Percentiles rank a stretch among this genome's conserved stretches.
Conservation (phyloP, 805 yeast species). For the Helenozyma rhizophorensis region DNA sequence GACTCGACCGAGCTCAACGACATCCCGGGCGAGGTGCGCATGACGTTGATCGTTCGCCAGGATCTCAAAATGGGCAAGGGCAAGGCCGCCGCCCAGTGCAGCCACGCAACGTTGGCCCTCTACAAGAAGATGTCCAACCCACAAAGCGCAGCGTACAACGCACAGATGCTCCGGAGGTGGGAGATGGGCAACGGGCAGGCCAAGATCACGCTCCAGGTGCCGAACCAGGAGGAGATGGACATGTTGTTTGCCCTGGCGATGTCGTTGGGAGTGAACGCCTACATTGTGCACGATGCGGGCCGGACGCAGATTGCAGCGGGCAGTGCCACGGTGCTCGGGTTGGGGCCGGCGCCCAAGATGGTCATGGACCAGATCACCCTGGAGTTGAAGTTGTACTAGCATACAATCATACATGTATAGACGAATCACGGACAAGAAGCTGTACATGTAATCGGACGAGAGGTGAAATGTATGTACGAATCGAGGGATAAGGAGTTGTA, state of each 20-base stretch:
- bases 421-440: no score
- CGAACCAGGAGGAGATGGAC: constrained; percentile 67
- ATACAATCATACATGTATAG: no score
- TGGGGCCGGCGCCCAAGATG: constrained; percentile 92
- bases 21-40: constrained; percentile 73
- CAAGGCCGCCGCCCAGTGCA: constrained; percentile 95
- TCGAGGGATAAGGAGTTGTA: no score
- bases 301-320: constrained; percentile 96
- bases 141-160: constrained; percentile 51
- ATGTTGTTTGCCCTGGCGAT: constrained; percentile 76
- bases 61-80: constrained; percentile 94
- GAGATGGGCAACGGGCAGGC: constrained; percentile 79
- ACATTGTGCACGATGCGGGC: constrained; percentile 92
- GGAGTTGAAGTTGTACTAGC: constrained; percentile 64
- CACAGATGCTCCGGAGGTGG: constrained; percentile 72
- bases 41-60: constrained; percentile 84
- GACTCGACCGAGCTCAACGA: constrained; percentile 59
- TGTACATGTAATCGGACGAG: no score
- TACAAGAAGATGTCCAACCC: constrained; percentile 63
- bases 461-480: no score
- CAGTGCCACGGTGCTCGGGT: constrained; percentile 90
- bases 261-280: constrained; percentile 70
- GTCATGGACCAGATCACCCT: constrained; percentile 81
- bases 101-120: constrained; percentile 94
- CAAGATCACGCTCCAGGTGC: constrained; percentile 79